These are phyloP conservation scores for Actinomortierella ambigua DNA, from an alignment of 371 early-diverging fungal genomes.

Conservation along the genomic window DNA sequence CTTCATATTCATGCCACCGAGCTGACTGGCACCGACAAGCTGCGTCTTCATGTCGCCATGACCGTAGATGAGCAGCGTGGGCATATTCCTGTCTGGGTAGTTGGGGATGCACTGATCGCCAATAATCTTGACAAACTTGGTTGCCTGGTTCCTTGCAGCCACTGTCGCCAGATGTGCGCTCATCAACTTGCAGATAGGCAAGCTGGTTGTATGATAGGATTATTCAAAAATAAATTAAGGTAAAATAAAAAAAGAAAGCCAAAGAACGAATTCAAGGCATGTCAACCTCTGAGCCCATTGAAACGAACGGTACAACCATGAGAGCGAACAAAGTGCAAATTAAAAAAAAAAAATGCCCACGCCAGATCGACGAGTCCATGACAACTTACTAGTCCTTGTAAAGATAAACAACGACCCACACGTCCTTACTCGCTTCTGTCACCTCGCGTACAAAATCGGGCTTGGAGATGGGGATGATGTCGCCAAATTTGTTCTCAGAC, in stretches of 20 bases:
- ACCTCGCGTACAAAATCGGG: conserved; percentile 91
- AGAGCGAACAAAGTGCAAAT: too few species aligned
- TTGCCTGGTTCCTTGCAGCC: conserved; percentile 81
- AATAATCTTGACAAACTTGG: conserved; percentile 92
- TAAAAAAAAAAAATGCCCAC: conserved; percentile 49
- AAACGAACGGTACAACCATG: too few species aligned
- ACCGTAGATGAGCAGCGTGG: conserved; percentile 90
- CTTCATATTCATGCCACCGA: conserved; percentile 85
- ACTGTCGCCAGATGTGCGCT: conserved; percentile 74
- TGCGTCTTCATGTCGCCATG: conserved; percentile 85
- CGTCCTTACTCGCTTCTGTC: conserved; percentile 85
- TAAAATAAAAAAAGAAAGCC: neutral
- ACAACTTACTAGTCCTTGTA: conserved; percentile 71
- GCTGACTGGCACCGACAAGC: conserved; percentile 76
- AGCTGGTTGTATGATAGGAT: conserved; percentile 41
- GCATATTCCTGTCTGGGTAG: conserved; percentile 91
- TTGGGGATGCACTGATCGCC: conserved; percentile 92
- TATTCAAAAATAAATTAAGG: neutral
- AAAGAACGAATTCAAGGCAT: too few species aligned
- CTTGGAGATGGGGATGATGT: conserved; percentile 85
- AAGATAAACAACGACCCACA: conserved; percentile 77
- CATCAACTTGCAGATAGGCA: conserved; percentile 84
- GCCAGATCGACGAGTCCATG: too few species aligned
- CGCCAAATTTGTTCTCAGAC: conserved; percentile 57
- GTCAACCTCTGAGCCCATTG: too few species aligned